A percentile compares a stretch with the other conserved stretches of the same genome.
These are phyloP conservation scores for Cyclotella choctawhatcheeana DNA, from an alignment of 108 stramenopile species.

Conservation along the genomic window DNA sequence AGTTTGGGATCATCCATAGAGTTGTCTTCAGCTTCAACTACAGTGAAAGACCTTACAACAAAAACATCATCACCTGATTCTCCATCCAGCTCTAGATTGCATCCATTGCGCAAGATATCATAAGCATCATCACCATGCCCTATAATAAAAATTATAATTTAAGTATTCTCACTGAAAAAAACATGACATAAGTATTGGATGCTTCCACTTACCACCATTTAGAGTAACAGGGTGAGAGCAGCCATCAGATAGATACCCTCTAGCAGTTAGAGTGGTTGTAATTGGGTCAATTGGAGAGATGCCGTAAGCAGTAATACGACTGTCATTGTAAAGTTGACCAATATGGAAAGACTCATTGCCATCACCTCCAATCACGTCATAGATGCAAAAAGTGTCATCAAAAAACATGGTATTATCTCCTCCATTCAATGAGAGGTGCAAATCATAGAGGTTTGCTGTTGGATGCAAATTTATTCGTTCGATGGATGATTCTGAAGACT, in stretches of 20 bases:
- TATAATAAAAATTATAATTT: no score
- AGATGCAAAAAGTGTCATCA: conserved; percentile 52
- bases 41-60: conserved; percentile 41
- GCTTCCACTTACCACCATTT: conserved; percentile 28
- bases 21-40: neutral
- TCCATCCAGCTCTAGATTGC: conserved; percentile 44
- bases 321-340: neutral
- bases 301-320: neutral
- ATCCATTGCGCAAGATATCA: conserved; percentile 43
- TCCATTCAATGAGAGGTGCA: conserved; percentile 22
- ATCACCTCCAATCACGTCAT: neutral
- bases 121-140: no score
- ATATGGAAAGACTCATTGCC: neutral
- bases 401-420: conserved; percentile 45
- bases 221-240: conserved; percentile 30
- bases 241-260: conserved; percentile 45
- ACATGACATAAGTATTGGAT: no score
- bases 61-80: conserved; percentile 46
- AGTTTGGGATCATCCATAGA: conserved; percentile 1
- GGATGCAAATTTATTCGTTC: conserved; percentile 38
- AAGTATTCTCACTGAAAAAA: no score
- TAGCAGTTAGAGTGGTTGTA: conserved; percentile 36
- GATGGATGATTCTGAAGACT: neutral
- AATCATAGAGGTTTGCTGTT: conserved; percentile 2
- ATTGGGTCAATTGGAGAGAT: conserved; percentile 26